Base-by-base conservation (phyloP, 345 rosid species). In the Mallotus nudiflorus region DNA sequence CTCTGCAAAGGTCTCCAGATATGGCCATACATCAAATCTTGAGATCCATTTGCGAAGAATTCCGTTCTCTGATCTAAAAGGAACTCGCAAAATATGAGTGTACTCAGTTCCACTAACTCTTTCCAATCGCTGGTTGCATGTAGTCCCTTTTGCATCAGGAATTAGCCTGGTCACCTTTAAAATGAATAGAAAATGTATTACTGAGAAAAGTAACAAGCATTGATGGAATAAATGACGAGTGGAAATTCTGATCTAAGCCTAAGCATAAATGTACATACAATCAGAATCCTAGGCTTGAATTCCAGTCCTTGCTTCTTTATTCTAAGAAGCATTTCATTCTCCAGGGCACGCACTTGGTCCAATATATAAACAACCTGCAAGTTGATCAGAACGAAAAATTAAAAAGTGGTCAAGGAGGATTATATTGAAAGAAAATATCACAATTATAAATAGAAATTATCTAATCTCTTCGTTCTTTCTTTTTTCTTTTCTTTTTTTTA, bases 1-100 rank as follows among this genome's bases (percentile, higher is more conserved):
- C 92, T 85, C 86, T 73, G 99, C 87, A 89, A 64, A 96, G 65
- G 77, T 87, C 87, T 96, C 98, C 70, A 96, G 82, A 68, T 89
- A 92, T 65, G 99, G 99, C 99, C 99, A 96, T 25, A 96, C 89
- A 73, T 92, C 98, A 77, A 96, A 96, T 79, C 99, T 92, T 63
- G 99, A 94, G 78, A 94, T 87, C 98, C 98, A 94, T 56, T 92
- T 85, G 70, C 86, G 91, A 71, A 91, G 96, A 69, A 90, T 83
- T 22, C 98, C 98, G 50, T 87, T 84, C 35, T 94, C 91, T 9
- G 97, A 91, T 72, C 97, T 88, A 71, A 94, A 94, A 53, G 98
- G 98, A 81, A 94, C 96, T 58, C 97, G 81, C 56, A 94, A 76
- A 71, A 94, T 91, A 76, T 85, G 86, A 1, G 96, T 78, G 73